Base-by-base conservation (phyloP, 768 basidiomycete genomes). In the Lactifluus subvellereus region DNA sequence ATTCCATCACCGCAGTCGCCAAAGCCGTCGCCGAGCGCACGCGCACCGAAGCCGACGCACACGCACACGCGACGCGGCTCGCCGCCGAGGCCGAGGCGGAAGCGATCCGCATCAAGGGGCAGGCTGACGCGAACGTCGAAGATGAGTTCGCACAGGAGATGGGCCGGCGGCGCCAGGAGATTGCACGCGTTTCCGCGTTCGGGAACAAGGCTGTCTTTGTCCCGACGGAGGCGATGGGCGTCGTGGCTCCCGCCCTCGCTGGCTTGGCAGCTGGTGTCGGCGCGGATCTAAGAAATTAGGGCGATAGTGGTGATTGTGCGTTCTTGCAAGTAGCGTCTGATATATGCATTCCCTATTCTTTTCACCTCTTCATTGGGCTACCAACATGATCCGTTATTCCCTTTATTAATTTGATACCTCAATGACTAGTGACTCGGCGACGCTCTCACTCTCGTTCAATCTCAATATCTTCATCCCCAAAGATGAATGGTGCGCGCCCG, bases 111-210 rank as follows among this genome's bases (percentile, higher is more conserved):
- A 81, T 84, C 68, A 88, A 83, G 69, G 84, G 87, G 0, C 65
- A 74, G 3, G 88, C 89, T 1, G 88, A 90, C 66, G 76, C 78
- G 4, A 74, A 78, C 38, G 84, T 91, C 18, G 65, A 74, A 20
- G 86, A 91, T 67, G 74, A 67, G 55, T 91, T 87, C 69, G 89
- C 90, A 0, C 80, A 84, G 48, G 88, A 91, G 74, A 91, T 91
- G 89, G 82, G 83, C 71, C 68, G 88, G 57, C 77, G 85, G 42
- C 78, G 89, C 47, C 75, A 85, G 60, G 90, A 92, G 61, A 79
- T 91, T 22, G 66, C 75, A 22, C 79, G 83, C 57, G 77, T 91
- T 32, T 71, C 74, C 50, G 88, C 89, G 4, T 92, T 82, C 68
- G 91, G 90, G 5, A 70, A 80, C 57, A 87, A 78, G 76, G 82